Base-by-base conservation (phyloP, 495 filamentous ascomycete species). In the Xylaria telfairii region DNA sequence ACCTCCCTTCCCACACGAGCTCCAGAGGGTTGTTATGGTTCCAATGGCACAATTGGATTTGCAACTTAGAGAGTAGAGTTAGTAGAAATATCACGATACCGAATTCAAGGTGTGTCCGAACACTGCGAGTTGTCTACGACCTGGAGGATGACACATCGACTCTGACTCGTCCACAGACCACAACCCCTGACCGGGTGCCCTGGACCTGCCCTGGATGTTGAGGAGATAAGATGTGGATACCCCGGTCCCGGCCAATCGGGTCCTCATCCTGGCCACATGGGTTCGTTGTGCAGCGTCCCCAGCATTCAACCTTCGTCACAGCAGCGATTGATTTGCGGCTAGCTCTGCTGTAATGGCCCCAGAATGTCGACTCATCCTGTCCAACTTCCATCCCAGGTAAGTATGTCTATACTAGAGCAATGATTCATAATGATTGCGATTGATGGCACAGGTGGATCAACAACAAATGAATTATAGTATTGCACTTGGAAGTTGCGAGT, bases 81-180 rank as follows among this genome's bases (percentile, higher is more conserved):
- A 3, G 8, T 24, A 63, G 8, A 63, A 24, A 30, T 30, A 41
- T 46, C 26, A 30, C 60, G 15, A 63, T 44, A 15, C 3, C 13
- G 39, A 46, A 19, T 13, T 44, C 39, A 46, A 63, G n/a, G n/a
- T 28, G 60, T 28, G 60, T 64, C 26, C 41, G 32, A 15, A 34
- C 37, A 39, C 42, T 32, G 19, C 26, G 10, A 64, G 56, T 13
- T 15, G 24, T 24, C 24, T 15, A 57, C 54, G 30, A 57, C 54
- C 9, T n/a, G n/a, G 37, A 30, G 37, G 44, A 53, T 65, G 63
- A 66, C 63, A 66, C 63, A 53, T 66, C 17, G 63, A 19, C 46
- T 24, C 63, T 51, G 63, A 51, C 63, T 66, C 63, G 63, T 41
- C 63, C 54, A 57, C 54, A 57, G 34, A 21, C 26, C 24, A 59